Evolutionary conservation across 2,329 filamentous ascomycete genomes (phyloP).

Genomic region (Mariannaea elegans): DNA sequence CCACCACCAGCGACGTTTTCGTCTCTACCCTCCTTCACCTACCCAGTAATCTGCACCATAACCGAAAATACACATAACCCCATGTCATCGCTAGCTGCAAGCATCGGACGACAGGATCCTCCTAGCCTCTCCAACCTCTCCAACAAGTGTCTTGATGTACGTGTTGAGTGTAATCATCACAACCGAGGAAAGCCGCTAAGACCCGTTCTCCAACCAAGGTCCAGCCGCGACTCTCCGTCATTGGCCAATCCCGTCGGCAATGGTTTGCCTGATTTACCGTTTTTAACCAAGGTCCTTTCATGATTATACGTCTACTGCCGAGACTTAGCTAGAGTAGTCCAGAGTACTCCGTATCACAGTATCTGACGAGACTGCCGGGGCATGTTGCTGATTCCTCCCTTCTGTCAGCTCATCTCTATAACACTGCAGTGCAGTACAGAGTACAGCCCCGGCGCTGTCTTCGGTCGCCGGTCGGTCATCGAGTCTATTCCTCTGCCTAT

Average conservation of each 20-base stretch:
- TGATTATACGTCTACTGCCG: background rate
- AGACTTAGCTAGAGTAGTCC: too few relatives aligned
- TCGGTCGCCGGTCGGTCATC: conserved; percentile 35
- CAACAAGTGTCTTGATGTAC: too few relatives aligned
- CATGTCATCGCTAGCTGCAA: background rate
- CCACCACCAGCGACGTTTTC: background rate
- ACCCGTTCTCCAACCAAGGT: conserved; percentile 31
- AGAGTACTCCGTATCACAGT: too few relatives aligned
- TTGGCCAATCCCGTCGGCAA: conserved; percentile 45
- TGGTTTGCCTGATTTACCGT: conserved; percentile 35
- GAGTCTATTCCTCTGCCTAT: conserved; percentile 14
- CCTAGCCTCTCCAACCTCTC: background rate
- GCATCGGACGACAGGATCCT: conserved; percentile 24
- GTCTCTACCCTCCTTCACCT: background rate
- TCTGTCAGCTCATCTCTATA: too few relatives aligned
- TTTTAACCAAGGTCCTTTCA: conserved; percentile 39
- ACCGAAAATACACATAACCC: background rate
- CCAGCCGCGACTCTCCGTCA: conserved; percentile 33
- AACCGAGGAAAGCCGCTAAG: conserved; percentile 48
- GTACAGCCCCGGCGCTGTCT: conserved; percentile 15
- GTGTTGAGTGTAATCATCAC: too few relatives aligned
- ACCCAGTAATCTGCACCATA: background rate
- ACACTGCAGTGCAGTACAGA: conserved; percentile 7
- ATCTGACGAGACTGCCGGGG: too few relatives aligned
- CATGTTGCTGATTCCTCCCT: too few relatives aligned